Conservation (phyloP, 164 flowering plant genomes). For the Berberis thunbergii region DNA sequence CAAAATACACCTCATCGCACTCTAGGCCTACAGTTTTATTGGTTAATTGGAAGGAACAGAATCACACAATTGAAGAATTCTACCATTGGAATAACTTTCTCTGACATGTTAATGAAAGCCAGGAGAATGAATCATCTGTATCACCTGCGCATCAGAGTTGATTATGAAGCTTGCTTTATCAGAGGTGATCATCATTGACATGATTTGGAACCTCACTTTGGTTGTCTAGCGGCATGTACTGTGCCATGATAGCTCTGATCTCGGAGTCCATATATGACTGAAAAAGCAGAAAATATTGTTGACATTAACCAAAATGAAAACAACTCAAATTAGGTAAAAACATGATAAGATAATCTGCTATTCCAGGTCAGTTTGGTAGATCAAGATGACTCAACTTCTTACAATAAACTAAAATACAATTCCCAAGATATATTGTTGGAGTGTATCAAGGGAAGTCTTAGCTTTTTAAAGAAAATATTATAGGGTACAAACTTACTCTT, state of each 20-base stretch:
- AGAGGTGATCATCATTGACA: conserved; percentile 26
- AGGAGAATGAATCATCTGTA: background rate
- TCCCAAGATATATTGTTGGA: too few species aligned
- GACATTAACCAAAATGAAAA: background rate
- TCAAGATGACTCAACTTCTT: too few species aligned
- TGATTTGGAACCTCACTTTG: conserved; percentile 60
- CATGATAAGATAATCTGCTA: too few species aligned
- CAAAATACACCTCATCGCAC: background rate
- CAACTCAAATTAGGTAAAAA: too few species aligned
- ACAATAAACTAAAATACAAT: too few species aligned
- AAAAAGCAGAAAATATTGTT: conserved; percentile 6
- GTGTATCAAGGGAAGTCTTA: too few species aligned
- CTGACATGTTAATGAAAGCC: background rate
- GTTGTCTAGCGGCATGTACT: conserved; percentile 85
- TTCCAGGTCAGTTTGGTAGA: too few species aligned
- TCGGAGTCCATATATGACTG: conserved; percentile 75
- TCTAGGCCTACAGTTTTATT: background rate
- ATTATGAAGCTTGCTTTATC: background rate
- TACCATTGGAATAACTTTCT: background rate
- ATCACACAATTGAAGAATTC: background rate
- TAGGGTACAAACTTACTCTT: conserved; percentile 47
- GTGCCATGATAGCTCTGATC: conserved; percentile 85
- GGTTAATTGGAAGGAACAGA: background rate
- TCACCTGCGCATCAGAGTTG: background rate
- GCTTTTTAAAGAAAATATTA: background rate